These are phyloP conservation scores for Prosopis cineraria DNA, from an alignment of 306 rosid species.

Conservation along the genomic window DNA sequence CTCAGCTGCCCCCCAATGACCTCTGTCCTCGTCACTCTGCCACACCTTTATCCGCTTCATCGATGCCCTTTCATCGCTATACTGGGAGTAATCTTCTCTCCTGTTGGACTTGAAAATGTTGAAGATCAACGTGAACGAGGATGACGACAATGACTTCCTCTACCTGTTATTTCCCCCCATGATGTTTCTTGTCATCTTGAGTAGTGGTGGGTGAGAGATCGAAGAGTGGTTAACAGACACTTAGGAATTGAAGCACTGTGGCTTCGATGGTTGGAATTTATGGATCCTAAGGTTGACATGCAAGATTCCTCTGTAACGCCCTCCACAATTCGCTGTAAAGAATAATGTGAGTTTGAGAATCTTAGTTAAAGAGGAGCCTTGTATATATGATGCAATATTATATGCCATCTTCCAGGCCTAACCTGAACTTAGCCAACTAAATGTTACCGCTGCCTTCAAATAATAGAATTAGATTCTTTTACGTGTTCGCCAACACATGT, in stretches of 20 bases:
- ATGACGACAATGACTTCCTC: constrained; percentile 57
- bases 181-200: no score
- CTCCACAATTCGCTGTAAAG: no score
- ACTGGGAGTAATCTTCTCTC: constrained; percentile 19
- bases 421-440: no score
- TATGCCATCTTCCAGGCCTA: no score
- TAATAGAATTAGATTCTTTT: no score
- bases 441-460: no score
- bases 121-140: constrained; percentile 52
- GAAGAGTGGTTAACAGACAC: not conserved
- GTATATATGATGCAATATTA: no score
- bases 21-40: constrained; percentile 76
- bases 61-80: constrained; percentile 28
- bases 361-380: no score
- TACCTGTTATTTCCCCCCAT: constrained; percentile 63
- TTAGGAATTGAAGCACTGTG: constrained; percentile 3
- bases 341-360: no score
- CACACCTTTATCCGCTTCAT: constrained; percentile 48
- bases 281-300: not conserved
- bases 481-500: no score
- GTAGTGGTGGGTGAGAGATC: no score
- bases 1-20: constrained; percentile 56
- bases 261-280: not conserved
- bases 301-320: no score
- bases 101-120: constrained; percentile 57